A percentile compares a stretch with the other conserved stretches of the same genome.
Conservation (phyloP, 352 stramenopile genomes). For the Albugo laibachii region DNA sequence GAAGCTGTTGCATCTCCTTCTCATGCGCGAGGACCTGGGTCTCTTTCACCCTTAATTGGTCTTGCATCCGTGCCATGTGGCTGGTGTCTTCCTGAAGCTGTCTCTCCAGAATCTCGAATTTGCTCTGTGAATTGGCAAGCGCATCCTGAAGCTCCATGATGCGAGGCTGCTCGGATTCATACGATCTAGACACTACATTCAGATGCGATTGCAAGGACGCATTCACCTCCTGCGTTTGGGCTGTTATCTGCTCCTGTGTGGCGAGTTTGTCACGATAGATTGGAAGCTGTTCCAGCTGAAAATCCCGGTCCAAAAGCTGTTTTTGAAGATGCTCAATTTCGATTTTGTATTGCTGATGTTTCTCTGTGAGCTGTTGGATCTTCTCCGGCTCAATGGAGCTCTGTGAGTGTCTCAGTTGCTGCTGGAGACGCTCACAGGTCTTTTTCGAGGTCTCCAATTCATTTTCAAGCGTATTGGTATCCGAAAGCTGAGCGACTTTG, state of each 20-base stretch:
- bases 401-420: constrained; percentile 2
- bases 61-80: constrained; percentile 19
- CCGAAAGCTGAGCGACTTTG: constrained; percentile 19
- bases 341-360: not conserved
- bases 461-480: not conserved
- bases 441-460: not conserved
- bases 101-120: no score
- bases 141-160: no score
- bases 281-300: constrained; percentile 36
- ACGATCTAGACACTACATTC: constrained; percentile 15
- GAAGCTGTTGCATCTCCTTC: constrained; percentile 8
- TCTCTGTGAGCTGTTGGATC: constrained; percentile 8
- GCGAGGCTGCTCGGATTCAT: not conserved
- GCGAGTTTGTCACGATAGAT: constrained; percentile 20
- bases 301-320: constrained; percentile 39
- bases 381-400: constrained; percentile 21
- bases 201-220: constrained; percentile 15
- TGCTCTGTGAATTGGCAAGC: no score
- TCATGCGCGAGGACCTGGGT: constrained; percentile 20
- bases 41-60: constrained; percentile 18
- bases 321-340: constrained; percentile 56
- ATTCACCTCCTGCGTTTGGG: constrained; percentile 14
- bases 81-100: constrained; percentile 17
- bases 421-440: not conserved
- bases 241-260: constrained; percentile 21